Evolutionary conservation across 805 yeast genomes (phyloP).

Genomic region (Suhomyces emberorum): DNA sequence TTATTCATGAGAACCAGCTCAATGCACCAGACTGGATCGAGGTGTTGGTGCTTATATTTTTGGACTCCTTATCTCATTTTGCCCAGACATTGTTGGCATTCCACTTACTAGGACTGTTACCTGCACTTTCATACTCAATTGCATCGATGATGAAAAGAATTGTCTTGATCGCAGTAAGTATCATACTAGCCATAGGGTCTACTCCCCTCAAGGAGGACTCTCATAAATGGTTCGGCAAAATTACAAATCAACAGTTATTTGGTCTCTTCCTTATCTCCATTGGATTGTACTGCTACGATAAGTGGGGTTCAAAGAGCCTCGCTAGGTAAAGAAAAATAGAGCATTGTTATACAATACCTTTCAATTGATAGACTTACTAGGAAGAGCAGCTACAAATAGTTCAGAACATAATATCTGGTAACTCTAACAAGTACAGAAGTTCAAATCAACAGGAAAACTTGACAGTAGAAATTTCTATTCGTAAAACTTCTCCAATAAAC

Average conservation of each 20-base stretch:
- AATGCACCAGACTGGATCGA: constrained; percentile 18
- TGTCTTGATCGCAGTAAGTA: constrained; percentile 77
- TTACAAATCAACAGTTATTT: constrained; percentile 43
- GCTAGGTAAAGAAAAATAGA: neutral
- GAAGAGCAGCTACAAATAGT: constrained; percentile 2
- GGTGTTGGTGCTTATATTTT: constrained; percentile 50
- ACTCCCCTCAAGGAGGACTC: constrained; percentile 8
- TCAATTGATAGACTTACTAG: neutral
- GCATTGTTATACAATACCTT: neutral
- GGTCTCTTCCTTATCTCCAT: constrained; percentile 51
- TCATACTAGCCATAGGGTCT: constrained; percentile 46
- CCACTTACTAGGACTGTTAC: constrained; percentile 73
- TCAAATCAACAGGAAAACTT: too few relatives aligned
- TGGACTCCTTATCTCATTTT: constrained; percentile 77
- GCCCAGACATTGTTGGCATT: constrained; percentile 78
- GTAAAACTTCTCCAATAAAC: too few relatives aligned
- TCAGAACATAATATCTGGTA: too few relatives aligned
- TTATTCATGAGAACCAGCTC: constrained; percentile 9
- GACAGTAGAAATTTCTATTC: too few relatives aligned
- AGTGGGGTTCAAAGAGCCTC: constrained; percentile 46
- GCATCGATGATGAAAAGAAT: constrained; percentile 87
- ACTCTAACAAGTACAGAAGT: too few relatives aligned
- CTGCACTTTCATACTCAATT: constrained; percentile 82
- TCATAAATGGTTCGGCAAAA: constrained; percentile 26
- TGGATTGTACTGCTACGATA: constrained; percentile 63